Percentiles rank a stretch among this genome's conserved stretches.
These are phyloP conservation scores for Bothriochloa decipiens DNA, from an alignment of 176 grass and related monocot genomes.

Conservation along the genomic window DNA sequence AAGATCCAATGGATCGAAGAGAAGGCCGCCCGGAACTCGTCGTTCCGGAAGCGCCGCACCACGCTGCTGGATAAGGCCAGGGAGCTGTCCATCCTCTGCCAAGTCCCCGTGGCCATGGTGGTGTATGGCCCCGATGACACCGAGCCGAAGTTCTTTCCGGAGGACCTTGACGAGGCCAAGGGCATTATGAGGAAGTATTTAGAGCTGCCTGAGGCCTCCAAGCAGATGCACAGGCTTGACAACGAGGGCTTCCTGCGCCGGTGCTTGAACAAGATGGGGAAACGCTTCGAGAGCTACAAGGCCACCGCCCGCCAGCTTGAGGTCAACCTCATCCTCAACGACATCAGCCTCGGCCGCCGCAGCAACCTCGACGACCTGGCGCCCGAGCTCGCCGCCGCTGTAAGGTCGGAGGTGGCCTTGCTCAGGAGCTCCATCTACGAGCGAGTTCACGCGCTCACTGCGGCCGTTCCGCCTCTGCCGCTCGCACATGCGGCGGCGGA, in stretches of 20 bases:
- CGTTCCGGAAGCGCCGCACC: slow-evolving; percentile 31
- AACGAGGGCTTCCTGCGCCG: slow-evolving; percentile 7
- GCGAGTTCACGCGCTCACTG: slow-evolving; percentile 1
- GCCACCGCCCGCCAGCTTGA: background rate
- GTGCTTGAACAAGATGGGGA: background rate
- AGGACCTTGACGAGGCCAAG: background rate
- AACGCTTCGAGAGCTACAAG: background rate
- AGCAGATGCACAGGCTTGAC: slow-evolving; percentile 31
- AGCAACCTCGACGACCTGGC: background rate
- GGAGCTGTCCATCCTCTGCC: slow-evolving; percentile 33
- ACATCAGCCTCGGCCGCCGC: background rate
- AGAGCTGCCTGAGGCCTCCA: background rate
- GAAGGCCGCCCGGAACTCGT: background rate
- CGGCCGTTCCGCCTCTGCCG: background rate
- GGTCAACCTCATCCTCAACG: slow-evolving; percentile 16
- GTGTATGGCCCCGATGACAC: slow-evolving; percentile 26
- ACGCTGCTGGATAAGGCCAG: slow-evolving; percentile 33
- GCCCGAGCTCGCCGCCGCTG: background rate
- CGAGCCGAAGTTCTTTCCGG: slow-evolving; percentile 31
- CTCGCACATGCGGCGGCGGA: background rate
- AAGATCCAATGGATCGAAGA: slow-evolving; percentile 24
- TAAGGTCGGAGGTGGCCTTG: background rate
- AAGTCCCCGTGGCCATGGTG: background rate
- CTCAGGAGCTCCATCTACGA: background rate
- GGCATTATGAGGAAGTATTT: background rate